Conservation (phyloP, 139 green algal genomes). For the Chlamydomonas asymmetrica region DNA sequence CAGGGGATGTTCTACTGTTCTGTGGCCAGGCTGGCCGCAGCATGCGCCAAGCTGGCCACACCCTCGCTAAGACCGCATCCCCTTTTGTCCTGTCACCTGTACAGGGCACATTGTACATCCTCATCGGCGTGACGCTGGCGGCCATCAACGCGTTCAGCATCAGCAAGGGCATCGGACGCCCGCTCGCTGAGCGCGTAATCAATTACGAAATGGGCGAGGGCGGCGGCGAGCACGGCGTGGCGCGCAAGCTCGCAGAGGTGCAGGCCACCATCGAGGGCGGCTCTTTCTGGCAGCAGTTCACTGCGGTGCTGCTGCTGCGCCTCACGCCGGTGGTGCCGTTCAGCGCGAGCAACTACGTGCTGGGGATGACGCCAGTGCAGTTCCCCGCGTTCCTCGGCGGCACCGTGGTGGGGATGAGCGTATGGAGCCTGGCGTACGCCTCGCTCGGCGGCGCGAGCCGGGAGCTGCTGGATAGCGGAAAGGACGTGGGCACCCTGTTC, state of each 20-base stretch:
- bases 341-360: constrained; percentile 82
- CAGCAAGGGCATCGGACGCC: constrained; percentile 43
- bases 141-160: constrained; percentile 61
- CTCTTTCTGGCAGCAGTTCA: constrained; percentile 69
- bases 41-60: too few relatives aligned
- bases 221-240: constrained; percentile 9
- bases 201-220: constrained; percentile 15
- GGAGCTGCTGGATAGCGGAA: constrained; percentile 61
- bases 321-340: constrained; percentile 77
- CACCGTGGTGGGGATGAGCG: constrained; percentile 69
- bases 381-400: constrained; percentile 64
- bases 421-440: constrained; percentile 76
- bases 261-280: constrained; percentile 64
- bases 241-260: constrained; percentile 42
- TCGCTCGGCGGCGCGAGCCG: constrained; percentile 69
- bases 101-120: constrained; percentile 55
- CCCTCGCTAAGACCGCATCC: neutral
- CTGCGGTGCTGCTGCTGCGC: constrained; percentile 71
- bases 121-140: constrained; percentile 54
- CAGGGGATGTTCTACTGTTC: neutral
- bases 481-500: constrained; percentile 55
- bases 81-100: neutral
- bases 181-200: constrained; percentile 59
- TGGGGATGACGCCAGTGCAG: constrained; percentile 77
- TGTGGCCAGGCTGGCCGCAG: neutral